A percentile compares a stretch with the other conserved stretches of the same genome.
Evolutionary conservation across 148 eudicot genomes (phyloP).

Genomic region (Spergularia marina): DNA sequence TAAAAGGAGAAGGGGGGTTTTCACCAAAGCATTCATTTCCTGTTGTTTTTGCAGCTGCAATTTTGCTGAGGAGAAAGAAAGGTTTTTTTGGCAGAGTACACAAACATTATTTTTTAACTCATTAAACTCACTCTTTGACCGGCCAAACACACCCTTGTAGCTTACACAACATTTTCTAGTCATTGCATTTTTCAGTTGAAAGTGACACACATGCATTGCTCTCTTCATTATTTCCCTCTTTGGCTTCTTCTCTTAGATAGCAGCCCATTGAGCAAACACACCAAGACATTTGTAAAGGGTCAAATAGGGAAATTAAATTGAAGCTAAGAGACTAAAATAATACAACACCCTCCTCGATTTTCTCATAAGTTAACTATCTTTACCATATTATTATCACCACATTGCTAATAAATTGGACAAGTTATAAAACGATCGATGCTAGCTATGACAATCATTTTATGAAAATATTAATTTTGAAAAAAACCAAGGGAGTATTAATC

Average conservation of each 20-base stretch:
- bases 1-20: conserved; percentile 27
- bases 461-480: no score
- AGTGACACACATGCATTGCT: conserved; percentile 46
- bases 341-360: no score
- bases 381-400: no score
- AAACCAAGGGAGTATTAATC: no score
- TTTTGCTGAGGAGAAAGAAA: conserved; percentile 7
- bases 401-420: no score
- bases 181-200: conserved; percentile 15
- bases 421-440: no score
- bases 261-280: conserved; percentile 24
- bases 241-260: conserved; percentile 43
- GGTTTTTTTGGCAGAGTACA: conserved; percentile 25
- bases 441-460: no score
- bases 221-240: conserved; percentile 37
- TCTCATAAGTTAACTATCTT: no score
- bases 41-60: conserved; percentile 26
- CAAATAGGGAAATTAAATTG: background rate
- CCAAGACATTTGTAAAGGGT: conserved; percentile 10
- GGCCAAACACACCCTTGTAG: conserved; percentile 6
- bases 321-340: background rate
- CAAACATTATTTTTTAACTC: conserved; percentile 12
- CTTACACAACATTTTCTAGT: conserved; percentile 1
- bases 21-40: conserved; percentile 34
- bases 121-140: conserved; percentile 29